phyloP scores from a whole-genome alignment of 129 eudicot genomes.

The Ambrosia trifida region DNA sequence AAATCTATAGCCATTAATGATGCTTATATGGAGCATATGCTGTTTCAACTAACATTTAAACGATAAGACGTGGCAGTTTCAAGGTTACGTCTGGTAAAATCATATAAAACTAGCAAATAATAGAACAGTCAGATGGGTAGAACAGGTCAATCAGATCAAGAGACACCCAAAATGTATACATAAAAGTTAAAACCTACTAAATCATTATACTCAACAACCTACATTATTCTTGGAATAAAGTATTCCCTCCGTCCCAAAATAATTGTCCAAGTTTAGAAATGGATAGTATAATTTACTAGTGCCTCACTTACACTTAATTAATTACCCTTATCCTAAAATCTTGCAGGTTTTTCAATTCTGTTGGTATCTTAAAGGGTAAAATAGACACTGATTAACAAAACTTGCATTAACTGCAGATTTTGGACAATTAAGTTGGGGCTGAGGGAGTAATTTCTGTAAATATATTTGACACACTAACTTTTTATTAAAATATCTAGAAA shows the following conservation, averaged over 20 bases:
- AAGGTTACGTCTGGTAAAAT: not conserved
- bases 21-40: not conserved
- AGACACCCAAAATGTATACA: not conserved
- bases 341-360: not conserved
- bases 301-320: not conserved
- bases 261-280: not conserved
- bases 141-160: not conserved
- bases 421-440: too few relatives aligned
- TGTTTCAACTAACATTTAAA: not conserved
- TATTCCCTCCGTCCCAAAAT: not conserved
- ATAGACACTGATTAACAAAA: not conserved
- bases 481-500: too few relatives aligned
- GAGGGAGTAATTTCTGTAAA: too few relatives aligned
- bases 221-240: not conserved
- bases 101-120: not conserved
- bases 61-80: not conserved
- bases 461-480: too few relatives aligned
- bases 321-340: not conserved
- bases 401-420: not conserved
- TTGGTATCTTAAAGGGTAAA: not conserved
- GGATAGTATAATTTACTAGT: not conserved
- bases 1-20: not conserved
- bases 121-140: not conserved
- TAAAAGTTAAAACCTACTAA: not conserved
- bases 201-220: not conserved